These are phyloP conservation scores for Abortiporus biennis DNA, from an alignment of 1,284 basidiomycete genomes.

Conservation along the genomic window DNA sequence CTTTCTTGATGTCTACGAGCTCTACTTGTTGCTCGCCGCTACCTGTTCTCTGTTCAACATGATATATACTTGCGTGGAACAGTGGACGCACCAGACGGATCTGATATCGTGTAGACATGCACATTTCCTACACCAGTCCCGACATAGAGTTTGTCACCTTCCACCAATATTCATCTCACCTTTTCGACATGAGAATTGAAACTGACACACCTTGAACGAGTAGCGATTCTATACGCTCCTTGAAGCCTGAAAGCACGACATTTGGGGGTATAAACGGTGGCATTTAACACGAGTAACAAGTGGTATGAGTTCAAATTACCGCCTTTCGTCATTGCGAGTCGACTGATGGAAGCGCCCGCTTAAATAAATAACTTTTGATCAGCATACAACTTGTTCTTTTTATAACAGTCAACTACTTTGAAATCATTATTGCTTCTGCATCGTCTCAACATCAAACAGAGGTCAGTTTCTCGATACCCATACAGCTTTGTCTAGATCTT, in stretches of 20 bases:
- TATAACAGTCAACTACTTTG: too few relatives aligned
- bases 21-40: constrained; percentile 34
- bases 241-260: constrained; percentile 35
- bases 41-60: constrained; percentile 14
- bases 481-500: too few relatives aligned
- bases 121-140: constrained; percentile 71
- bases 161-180: constrained; percentile 6
- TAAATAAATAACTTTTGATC: too few relatives aligned
- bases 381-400: too few relatives aligned
- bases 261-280: constrained; percentile 38
- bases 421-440: too few relatives aligned
- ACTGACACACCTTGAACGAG: constrained; percentile 40
- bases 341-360: too few relatives aligned
- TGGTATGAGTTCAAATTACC: too few relatives aligned
- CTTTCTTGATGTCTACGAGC: constrained; percentile 62
- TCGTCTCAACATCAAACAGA: too few relatives aligned
- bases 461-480: too few relatives aligned
- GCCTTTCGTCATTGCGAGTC: too few relatives aligned
- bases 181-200: background rate
- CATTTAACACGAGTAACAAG: too few relatives aligned
- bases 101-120: constrained; percentile 50
- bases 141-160: constrained; percentile 74
- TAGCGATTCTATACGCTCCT: constrained; percentile 42
- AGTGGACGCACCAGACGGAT: constrained; percentile 1
- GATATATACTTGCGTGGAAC: background rate